Evolutionary conservation across 441 rosid species (phyloP).

Genomic region (Pelargonium australe): DNA sequence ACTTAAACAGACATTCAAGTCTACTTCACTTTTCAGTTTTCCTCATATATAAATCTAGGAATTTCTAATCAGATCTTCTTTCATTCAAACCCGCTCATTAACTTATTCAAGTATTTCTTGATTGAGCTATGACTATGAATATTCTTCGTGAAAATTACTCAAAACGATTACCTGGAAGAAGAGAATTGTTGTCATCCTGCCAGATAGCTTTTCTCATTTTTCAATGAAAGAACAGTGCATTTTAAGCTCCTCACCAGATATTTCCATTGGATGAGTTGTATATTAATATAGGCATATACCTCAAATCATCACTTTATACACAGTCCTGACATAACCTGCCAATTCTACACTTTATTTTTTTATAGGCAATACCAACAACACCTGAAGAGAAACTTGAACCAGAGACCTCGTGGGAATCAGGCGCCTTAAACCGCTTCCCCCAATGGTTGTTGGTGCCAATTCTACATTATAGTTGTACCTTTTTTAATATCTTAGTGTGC

Average conservation of each 20-base stretch:
- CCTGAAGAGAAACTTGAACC: too few species aligned
- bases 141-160: not conserved
- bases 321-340: not conserved
- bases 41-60: not conserved
- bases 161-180: not conserved
- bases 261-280: not conserved
- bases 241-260: not conserved
- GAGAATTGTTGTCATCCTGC: not conserved
- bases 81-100: not conserved
- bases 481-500: not conserved
- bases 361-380: too few species aligned
- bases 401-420: too few species aligned
- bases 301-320: not conserved
- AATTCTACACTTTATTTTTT: not conserved
- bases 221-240: not conserved
- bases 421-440: too few species aligned
- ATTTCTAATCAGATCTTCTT: not conserved
- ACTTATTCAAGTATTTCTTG: not conserved
- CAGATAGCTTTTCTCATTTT: not conserved
- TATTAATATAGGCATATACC: not conserved
- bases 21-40: not conserved
- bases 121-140: too few species aligned
- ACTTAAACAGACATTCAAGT: not conserved
- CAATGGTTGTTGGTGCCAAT: too few species aligned
- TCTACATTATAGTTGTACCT: not conserved